phyloP scores from a whole-genome alignment of 306 rosid species.

The Cercis canadensis region DNA sequence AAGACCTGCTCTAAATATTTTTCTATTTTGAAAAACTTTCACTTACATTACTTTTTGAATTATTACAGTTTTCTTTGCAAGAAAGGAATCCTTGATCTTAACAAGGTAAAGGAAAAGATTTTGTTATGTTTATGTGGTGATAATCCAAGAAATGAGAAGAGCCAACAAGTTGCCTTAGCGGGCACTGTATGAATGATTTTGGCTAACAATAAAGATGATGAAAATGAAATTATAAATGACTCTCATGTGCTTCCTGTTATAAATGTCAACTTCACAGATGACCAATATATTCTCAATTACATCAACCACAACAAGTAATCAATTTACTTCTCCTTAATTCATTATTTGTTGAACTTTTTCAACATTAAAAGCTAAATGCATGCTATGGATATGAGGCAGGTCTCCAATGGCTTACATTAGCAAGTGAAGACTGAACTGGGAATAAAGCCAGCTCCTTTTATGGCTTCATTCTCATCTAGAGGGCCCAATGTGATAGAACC shows the following conservation, averaged over 20 bases:
- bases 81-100: slow-evolving; percentile 50
- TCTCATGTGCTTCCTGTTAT: slow-evolving; percentile 61
- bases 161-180: slow-evolving; percentile 36
- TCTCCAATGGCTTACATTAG: slow-evolving; percentile 57
- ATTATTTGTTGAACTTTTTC: background rate
- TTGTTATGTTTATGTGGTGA: slow-evolving; percentile 57
- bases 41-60: background rate
- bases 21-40: too few relatives aligned
- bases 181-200: slow-evolving; percentile 79
- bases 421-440: slow-evolving; percentile 45
- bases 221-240: slow-evolving; percentile 40
- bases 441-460: slow-evolving; percentile 51
- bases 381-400: slow-evolving; percentile 34
- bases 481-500: slow-evolving; percentile 62
- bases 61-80: slow-evolving; percentile 43
- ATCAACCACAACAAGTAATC: slow-evolving; percentile 55
- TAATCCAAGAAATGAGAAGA: slow-evolving; percentile 38
- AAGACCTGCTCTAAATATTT: too few relatives aligned
- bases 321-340: background rate
- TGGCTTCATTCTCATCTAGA: slow-evolving; percentile 77
- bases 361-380: background rate
- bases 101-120: slow-evolving; percentile 66
- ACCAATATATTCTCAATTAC: slow-evolving; percentile 47
- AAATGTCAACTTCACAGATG: slow-evolving; percentile 46
- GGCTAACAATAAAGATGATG: slow-evolving; percentile 23